A percentile compares a stretch with the other conserved stretches of the same genome.
phyloP scores from a whole-genome alignment of 1,284 basidiomycete species.

The Microbotryomycetes sp. region DNA sequence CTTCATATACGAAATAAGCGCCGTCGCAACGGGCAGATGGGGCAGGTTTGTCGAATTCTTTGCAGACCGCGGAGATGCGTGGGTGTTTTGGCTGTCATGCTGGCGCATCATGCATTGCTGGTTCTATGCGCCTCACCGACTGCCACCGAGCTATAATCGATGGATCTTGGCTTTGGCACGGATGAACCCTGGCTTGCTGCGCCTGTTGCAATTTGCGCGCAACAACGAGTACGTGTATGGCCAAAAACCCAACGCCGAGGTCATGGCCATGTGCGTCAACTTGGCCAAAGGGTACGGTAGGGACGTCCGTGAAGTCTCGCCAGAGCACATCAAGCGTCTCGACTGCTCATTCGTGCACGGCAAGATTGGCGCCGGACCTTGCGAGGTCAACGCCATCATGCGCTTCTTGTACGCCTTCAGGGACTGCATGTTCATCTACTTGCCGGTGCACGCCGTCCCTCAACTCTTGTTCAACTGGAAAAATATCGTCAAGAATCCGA shows the following conservation, averaged over 20 bases:
- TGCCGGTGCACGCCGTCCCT: constrained; percentile 41
- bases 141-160: constrained; percentile 38
- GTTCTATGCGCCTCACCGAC: constrained; percentile 39
- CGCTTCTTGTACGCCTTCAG: constrained; percentile 39
- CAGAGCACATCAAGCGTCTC: constrained; percentile 28
- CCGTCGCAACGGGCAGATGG: not conserved
- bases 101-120: constrained; percentile 33
- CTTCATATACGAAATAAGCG: constrained; percentile 2
- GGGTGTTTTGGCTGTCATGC: constrained; percentile 28
- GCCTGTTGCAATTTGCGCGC: constrained; percentile 36
- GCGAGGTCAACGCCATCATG: constrained; percentile 38
- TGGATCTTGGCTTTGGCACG: constrained; percentile 40
- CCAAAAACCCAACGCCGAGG: constrained; percentile 22
- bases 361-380: constrained; percentile 36
- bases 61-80: constrained; percentile 26
- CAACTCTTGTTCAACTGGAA: constrained; percentile 39
- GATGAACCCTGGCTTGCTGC: constrained; percentile 40
- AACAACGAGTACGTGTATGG: constrained; percentile 38
- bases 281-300: constrained; percentile 4
- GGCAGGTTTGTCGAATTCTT: constrained; percentile 14
- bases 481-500: constrained; percentile 30
- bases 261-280: constrained; percentile 8
- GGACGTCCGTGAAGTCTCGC: constrained; percentile 16
- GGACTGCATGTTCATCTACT: constrained; percentile 41
- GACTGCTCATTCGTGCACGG: constrained; percentile 43